phyloP scores from a whole-genome alignment of 805 yeast species.

The Candida caryicola region DNA sequence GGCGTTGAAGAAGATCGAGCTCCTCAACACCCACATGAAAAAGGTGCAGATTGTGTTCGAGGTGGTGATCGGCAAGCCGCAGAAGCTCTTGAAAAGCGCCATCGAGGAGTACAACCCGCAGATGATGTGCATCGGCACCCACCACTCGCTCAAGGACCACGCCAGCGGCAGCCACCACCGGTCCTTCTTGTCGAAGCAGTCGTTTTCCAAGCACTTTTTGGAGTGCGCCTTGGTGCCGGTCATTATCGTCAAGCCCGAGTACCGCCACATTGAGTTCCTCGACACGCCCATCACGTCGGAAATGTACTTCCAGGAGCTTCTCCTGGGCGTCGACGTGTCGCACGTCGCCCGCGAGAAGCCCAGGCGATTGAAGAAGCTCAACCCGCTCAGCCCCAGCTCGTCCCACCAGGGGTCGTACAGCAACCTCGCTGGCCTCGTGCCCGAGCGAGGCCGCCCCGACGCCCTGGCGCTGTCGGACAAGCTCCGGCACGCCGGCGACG shows the following conservation, averaged over 20 bases:
- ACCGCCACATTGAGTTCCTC: conserved; percentile 30
- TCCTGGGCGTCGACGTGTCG: conserved; percentile 22
- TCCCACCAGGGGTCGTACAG: conserved; percentile 19
- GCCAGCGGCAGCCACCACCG: conserved; percentile 16
- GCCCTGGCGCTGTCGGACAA: not conserved
- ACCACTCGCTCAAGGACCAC: conserved; percentile 22
- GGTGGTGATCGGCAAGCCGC: conserved; percentile 41
- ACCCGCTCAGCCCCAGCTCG: conserved; percentile 16
- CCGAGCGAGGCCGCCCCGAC: conserved; percentile 11
- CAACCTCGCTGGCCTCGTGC: conserved; percentile 11
- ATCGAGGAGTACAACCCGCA: conserved; percentile 42
- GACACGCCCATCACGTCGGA: conserved; percentile 30
- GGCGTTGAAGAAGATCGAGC: conserved; percentile 30
- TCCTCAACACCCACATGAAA: conserved; percentile 32
- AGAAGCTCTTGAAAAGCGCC: conserved; percentile 35
- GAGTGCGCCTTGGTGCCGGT: conserved; percentile 46
- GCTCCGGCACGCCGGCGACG: not conserved
- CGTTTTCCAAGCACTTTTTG: conserved; percentile 39
- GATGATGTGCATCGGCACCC: conserved; percentile 46
- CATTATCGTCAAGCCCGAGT: conserved; percentile 40
- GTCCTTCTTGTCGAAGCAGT: conserved; percentile 31
- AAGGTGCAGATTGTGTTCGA: conserved; percentile 40
- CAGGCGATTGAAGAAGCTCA: conserved; percentile 13
- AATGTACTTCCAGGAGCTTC: conserved; percentile 36
- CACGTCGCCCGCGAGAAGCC: conserved; percentile 14